Evolutionary conservation across 2,329 filamentous ascomycete species (phyloP).

Genomic region (Paecilomyces formosus): DNA sequence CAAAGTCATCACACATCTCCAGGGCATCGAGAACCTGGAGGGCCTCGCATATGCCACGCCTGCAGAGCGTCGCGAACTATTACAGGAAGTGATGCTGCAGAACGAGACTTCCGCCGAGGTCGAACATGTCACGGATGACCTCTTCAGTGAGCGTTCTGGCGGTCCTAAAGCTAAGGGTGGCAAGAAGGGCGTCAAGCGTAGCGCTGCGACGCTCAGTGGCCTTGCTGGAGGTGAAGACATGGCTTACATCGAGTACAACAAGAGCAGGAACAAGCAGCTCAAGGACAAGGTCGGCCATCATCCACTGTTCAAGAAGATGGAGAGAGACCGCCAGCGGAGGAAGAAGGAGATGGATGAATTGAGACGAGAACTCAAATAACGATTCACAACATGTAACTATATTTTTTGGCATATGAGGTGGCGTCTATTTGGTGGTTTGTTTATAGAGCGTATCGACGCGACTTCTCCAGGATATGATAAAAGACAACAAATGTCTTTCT

Average conservation of each 20-base stretch:
- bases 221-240: conserved; percentile 90
- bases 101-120: conserved; percentile 67
- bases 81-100: conserved; percentile 83
- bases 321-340: conserved; percentile 53
- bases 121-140: conserved; percentile 62
- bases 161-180: conserved; percentile 31
- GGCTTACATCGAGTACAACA: conserved; percentile 87
- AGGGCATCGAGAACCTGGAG: conserved; percentile 79
- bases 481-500: background rate
- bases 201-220: conserved; percentile 76
- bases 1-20: conserved; percentile 94
- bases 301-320: conserved; percentile 60
- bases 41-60: conserved; percentile 73
- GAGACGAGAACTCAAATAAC: background rate
- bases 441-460: background rate
- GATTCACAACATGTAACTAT: background rate
- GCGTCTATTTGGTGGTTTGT: background rate
- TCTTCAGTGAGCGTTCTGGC: conserved; percentile 53
- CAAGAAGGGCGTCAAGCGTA: conserved; percentile 60
- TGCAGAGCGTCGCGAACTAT: conserved; percentile 72
- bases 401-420: background rate
- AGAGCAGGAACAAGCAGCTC: conserved; percentile 59
- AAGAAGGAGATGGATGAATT: conserved; percentile 38
- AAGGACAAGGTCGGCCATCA: conserved; percentile 55
- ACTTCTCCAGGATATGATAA: background rate